phyloP scores from a whole-genome alignment of 805 yeast species.

The Myxozyma udenii region DNA sequence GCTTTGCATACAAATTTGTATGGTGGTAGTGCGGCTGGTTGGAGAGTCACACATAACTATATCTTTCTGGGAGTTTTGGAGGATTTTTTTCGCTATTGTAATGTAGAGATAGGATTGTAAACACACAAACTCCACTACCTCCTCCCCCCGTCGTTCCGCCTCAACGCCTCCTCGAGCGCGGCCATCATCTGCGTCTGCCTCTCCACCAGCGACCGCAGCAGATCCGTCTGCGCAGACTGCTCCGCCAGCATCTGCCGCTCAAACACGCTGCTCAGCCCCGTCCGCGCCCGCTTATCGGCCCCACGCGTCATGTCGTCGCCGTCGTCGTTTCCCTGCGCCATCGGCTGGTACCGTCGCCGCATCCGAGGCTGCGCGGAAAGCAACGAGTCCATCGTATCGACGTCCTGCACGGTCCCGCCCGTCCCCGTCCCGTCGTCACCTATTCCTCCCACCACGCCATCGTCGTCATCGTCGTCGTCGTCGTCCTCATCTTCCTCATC shows the following conservation, averaged over 20 bases:
- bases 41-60: no score
- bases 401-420: not conserved
- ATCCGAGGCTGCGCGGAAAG: not conserved
- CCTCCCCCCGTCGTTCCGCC: conserved; percentile 1
- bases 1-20: no score
- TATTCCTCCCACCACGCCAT: not conserved
- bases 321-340: not conserved
- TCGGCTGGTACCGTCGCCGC: no score
- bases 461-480: conserved; percentile 7
- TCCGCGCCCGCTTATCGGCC: no score
- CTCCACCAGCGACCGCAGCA: conserved; percentile 19
- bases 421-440: not conserved
- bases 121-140: not conserved
- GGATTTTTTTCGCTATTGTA: no score
- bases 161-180: conserved; percentile 21
- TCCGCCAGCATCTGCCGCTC: conserved; percentile 22
- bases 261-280: no score
- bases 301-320: no score
- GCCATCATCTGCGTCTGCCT: conserved; percentile 24
- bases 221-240: conserved; percentile 22
- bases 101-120: not conserved
- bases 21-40: no score
- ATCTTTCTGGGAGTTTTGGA: no score
- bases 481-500: conserved; percentile 1
- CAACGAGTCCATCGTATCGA: not conserved